These are phyloP conservation scores for Solanum gandarillasii DNA, from an alignment of 257 asterid species.

Conservation along the genomic window DNA sequence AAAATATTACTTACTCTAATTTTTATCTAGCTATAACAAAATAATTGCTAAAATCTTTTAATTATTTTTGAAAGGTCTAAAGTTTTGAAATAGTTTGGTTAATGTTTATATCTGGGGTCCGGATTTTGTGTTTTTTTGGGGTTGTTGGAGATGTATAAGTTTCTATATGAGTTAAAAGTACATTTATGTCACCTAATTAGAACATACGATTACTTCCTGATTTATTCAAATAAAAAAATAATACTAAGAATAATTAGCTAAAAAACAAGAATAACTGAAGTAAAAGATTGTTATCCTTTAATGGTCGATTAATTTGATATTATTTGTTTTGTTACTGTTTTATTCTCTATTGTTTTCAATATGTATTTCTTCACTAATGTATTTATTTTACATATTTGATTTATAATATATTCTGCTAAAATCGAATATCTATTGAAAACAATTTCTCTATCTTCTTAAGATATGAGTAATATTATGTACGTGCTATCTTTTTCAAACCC, in stretches of 20 bases:
- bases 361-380: not conserved
- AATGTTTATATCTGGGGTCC: not conserved
- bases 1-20: not conserved
- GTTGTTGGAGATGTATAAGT: not conserved
- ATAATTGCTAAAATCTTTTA: not conserved
- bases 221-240: not conserved
- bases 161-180: not conserved
- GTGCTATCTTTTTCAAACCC: not conserved
- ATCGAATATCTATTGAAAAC: rapidly evolving
- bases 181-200: not conserved
- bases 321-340: not conserved
- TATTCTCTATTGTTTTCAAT: not conserved
- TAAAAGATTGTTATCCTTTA: not conserved
- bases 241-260: not conserved
- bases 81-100: not conserved
- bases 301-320: not conserved
- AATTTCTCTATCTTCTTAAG: not conserved
- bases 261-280: not conserved
- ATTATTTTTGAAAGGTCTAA: not conserved
- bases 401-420: not conserved
- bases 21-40: not conserved
- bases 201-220: not conserved
- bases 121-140: not conserved
- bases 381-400: not conserved
- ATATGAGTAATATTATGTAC: not conserved